Conservation (phyloP, 1,284 basidiomycete species). For the Ustilago crameri region DNA sequence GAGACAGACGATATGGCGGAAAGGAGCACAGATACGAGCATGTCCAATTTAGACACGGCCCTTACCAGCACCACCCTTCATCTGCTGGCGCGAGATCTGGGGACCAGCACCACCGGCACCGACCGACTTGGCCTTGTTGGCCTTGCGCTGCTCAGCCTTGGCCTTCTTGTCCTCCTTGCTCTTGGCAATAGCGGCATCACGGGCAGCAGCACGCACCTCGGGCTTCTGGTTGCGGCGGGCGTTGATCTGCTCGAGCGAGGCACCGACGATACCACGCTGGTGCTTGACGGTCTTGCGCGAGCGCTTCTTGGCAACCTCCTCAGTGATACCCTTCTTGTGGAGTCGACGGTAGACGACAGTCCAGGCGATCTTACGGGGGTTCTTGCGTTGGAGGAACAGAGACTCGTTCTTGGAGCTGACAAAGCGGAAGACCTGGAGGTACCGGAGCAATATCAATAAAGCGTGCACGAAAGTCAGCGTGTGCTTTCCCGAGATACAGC, state of each 20-base stretch:
- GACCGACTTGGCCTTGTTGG: conserved; percentile 73
- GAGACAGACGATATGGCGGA: background rate
- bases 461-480: background rate
- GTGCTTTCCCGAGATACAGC: no score
- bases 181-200: conserved; percentile 91
- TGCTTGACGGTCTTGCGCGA: conserved; percentile 96
- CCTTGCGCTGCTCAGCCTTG: conserved; percentile 62
- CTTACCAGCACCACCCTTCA: conserved; percentile 79
- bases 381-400: conserved; percentile 99
- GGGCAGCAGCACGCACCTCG: conserved; percentile 82
- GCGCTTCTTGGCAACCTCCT: conserved; percentile 98
- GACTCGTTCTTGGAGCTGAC: conserved; percentile 77
- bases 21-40: background rate
- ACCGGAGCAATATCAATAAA: background rate
- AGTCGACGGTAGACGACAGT: conserved; percentile 95
- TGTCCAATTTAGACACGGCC: conserved; percentile 55
- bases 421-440: conserved; percentile 65
- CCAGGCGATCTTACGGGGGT: conserved; percentile 99
- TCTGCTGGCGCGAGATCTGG: conserved; percentile 93
- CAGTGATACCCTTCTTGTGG: conserved; percentile 99
- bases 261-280: conserved; percentile 97
- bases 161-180: conserved; percentile 88
- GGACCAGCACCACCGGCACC: conserved; percentile 72
- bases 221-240: conserved; percentile 82
- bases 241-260: conserved; percentile 88